Conservation (phyloP, 140 eudicot species). For the Ambrosia hybrid region DNA sequence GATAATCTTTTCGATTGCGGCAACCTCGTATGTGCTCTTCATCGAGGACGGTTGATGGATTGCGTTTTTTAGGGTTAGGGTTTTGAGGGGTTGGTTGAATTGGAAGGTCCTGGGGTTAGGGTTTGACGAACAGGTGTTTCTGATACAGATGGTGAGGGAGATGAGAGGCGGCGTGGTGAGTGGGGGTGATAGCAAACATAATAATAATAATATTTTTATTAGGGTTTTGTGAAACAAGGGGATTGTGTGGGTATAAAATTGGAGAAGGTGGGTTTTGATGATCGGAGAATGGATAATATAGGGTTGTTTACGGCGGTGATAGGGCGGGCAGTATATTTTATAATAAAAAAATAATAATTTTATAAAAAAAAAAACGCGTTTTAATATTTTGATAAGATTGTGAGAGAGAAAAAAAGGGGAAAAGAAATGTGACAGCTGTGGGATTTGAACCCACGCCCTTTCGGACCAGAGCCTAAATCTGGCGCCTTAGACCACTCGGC, state of each 20-base stretch:
- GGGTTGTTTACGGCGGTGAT: slow-evolving; percentile 21
- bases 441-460: slow-evolving; percentile 99
- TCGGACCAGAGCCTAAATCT: slow-evolving; percentile 99
- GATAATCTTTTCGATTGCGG: slow-evolving; percentile 86
- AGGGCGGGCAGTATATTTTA: too few relatives aligned
- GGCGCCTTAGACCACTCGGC: slow-evolving; percentile 99
- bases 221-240: too few relatives aligned
- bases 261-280: slow-evolving; percentile 52
- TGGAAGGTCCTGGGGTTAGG: slow-evolving; percentile 17
- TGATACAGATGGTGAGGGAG: slow-evolving; percentile 54
- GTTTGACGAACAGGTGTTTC: neutral
- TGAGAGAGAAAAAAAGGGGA: neutral
- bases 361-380: neutral
- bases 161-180: slow-evolving; percentile 87
- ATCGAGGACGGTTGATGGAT: slow-evolving; percentile 60
- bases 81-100: slow-evolving; percentile 20
- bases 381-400: neutral
- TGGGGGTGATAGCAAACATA: slow-evolving; percentile 10
- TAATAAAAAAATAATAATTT: too few relatives aligned
- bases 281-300: slow-evolving; percentile 9
- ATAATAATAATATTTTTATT: too few relatives aligned
- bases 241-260: too few relatives aligned
- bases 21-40: slow-evolving; percentile 88
- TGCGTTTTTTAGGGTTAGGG: slow-evolving; percentile 53
- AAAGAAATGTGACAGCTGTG: slow-evolving; percentile 78